Evolutionary conservation across 208 protist species (phyloP), one percentile per base, ranked within the genome.

Genomic region (Trypanosoma vivax): DNA sequence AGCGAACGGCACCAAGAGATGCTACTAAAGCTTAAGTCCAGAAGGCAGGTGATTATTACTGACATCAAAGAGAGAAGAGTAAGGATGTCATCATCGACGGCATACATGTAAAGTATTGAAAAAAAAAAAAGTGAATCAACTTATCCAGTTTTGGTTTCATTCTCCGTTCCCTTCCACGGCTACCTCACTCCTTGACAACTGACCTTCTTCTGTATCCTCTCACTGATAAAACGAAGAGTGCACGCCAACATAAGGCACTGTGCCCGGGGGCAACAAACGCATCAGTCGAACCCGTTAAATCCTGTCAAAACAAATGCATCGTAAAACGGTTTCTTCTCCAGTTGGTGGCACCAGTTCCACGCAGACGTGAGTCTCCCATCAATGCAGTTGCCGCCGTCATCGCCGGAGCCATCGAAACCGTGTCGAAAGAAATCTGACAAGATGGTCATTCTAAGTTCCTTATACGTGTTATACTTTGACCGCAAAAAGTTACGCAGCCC

Each of bases 261-360:
- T 37, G 14, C 9, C n/a, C 19, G 28, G 23, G 11, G 5, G 16
- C 41, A 10, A 43, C 10, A 56, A 40, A 21, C 13, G 29, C 4
- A 5, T 60, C 50, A 98, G 64, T 99, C 97, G 59, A 99, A 99
- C 28, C 95, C 92, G 37, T 51, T 76, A 55, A 99, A 98, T 7
- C 97, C 96, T 29, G 82, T 76, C 4, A 99, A 60, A 31, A 97
- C 70, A 76, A 99, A 99, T 1, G 97, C 75, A 19, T 93, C 83
- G 53, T 96, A 98, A 64, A 90, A 99, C 18, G 49, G n/a, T 59
- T 99, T 99, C 72, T 98, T 98, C 33, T 96, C 72, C 31, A 99
- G 60, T 40, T 92, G 60, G 7, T 82, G 79, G 56, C 94, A 98
- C 96, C 96, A 99, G 58, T 99, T 98, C 95, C 97, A 99, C 30